phyloP scores from a whole-genome alignment of 257 asterid genomes.

The Linderniella brevidens region DNA sequence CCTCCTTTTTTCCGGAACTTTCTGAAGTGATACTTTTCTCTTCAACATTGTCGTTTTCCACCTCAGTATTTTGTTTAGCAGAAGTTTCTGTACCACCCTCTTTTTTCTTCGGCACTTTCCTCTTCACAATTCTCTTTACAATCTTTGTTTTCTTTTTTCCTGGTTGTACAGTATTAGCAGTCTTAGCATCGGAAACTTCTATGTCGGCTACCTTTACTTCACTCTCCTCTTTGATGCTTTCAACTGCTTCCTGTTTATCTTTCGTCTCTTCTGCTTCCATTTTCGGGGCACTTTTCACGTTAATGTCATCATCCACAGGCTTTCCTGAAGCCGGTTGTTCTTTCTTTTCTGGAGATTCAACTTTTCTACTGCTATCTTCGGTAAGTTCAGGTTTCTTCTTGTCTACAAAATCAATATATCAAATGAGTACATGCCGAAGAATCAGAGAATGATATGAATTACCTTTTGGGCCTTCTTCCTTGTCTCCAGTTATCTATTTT shows the following conservation, averaged over 20 bases:
- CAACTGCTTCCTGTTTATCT: conserved; percentile 23
- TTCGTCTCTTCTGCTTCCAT: conserved; percentile 20
- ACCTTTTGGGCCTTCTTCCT: conserved; percentile 45
- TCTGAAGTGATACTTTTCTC: conserved; percentile 25
- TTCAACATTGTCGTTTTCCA: conserved; percentile 21
- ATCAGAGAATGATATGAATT: conserved; percentile 1
- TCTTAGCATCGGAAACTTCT: conserved; percentile 21
- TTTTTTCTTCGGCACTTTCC: conserved; percentile 26
- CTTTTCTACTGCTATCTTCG: conserved; percentile 20
- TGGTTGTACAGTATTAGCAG: conserved; percentile 29
- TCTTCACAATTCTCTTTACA: conserved; percentile 50
- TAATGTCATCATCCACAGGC: conserved; percentile 23
- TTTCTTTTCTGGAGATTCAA: conserved; percentile 28
- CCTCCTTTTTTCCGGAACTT: conserved; percentile 30
- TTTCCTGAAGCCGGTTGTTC: conserved; percentile 23
- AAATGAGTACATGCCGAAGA: conserved; percentile 10
- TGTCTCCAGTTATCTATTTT: conserved; percentile 33
- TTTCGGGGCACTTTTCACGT: conserved; percentile 23
- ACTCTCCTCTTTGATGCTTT: conserved; percentile 21
- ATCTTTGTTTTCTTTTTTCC: conserved; percentile 51
- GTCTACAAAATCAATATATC: conserved; percentile 16
- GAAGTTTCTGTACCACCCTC: conserved; percentile 16
- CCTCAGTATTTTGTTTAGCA: conserved; percentile 16
- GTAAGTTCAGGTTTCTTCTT: conserved; percentile 20
- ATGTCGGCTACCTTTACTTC: conserved; percentile 18